Base-by-base conservation (phyloP, 2,329 filamentous ascomycete genomes). In the Trichothecium roseum region DNA sequence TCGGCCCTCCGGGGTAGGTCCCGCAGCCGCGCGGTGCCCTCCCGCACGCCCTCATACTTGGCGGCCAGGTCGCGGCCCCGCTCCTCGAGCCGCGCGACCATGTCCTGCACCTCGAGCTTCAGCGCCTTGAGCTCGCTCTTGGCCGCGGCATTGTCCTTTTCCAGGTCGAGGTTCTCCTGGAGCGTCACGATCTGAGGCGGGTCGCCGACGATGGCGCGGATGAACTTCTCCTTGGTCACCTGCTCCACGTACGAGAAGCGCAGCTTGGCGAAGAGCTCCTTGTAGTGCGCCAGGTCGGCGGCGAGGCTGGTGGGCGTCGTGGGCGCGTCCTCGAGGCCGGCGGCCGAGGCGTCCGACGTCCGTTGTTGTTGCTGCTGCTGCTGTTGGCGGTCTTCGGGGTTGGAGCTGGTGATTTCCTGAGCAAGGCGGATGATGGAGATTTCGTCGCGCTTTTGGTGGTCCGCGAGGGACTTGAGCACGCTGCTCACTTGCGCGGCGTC, bases 181-280 rank as follows among this genome's bases (percentile, higher is more conserved):
- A 80, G 75, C 28, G 81, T 81, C 39, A 94, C 84, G 31, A 96
- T 81, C 13, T 88, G 69, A 0, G 89, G 91, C 33, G 88, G 86
- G 43, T 94, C 84, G 43, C 85, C 86, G 13, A 93, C 86, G 47
- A 96, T 93, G 43, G 84, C 81, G 46, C 87, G 84, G 37, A 98
- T 80, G 58, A 95, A 96, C 52, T 94, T 94, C 57, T 98, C 91
- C 62, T 96, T 98, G 30, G 89, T 96, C 42, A 96, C 87, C 66
- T 96, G 91, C 61, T 98, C 91, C 48, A 95, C 83, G 60, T 96
- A 96, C 44, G 84, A 93, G 66, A 96, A 96, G 47, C 89, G 85
- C 28, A 96, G 72, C 63, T 98, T 96, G 29, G 86, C 82, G 60
- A 96, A 98, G 15, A 96, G 74, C 60, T 95, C 88, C 62, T 84